phyloP scores from a whole-genome alignment of 2,329 filamentous ascomycete genomes.

The Aschersonia sp. region DNA sequence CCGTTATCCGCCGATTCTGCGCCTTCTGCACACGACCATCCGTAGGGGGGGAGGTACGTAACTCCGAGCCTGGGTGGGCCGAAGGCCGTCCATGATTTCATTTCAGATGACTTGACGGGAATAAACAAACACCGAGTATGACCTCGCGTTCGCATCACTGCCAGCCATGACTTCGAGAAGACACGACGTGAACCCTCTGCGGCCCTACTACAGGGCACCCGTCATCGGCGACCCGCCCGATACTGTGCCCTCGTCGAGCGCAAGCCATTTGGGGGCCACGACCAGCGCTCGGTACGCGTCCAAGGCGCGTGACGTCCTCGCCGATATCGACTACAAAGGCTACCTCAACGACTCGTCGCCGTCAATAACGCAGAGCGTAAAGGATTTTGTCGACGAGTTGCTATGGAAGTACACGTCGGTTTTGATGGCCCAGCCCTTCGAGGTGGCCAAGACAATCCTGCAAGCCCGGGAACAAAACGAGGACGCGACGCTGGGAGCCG shows the following conservation, averaged over 20 bases:
- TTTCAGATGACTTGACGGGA: too few relatives aligned
- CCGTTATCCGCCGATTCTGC: slow-evolving; percentile 8
- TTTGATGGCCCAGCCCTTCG: slow-evolving; percentile 85
- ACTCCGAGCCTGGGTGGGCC: too few relatives aligned
- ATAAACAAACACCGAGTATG: neutral
- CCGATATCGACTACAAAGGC: slow-evolving; percentile 83
- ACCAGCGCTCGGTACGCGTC: slow-evolving; percentile 16
- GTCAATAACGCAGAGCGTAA: slow-evolving; percentile 58
- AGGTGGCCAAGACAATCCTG: slow-evolving; percentile 87
- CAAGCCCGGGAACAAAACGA: slow-evolving; percentile 55
- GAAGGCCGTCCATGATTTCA: too few relatives aligned
- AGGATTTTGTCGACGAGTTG: slow-evolving; percentile 68
- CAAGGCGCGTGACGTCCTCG: slow-evolving; percentile 71
- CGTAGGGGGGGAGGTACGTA: too few relatives aligned
- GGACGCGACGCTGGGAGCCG: slow-evolving; percentile 16
- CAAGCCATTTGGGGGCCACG: slow-evolving; percentile 18
- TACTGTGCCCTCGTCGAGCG: slow-evolving; percentile 20
- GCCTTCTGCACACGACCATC: neutral
- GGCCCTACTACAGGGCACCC: slow-evolving; percentile 55
- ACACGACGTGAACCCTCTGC: slow-evolving; percentile 45
- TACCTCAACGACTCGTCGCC: slow-evolving; percentile 68
- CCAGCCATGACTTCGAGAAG: slow-evolving; percentile 27
- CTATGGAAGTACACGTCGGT: slow-evolving; percentile 87
- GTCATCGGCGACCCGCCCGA: slow-evolving; percentile 34
- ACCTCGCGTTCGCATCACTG: slow-evolving; percentile 7